A percentile compares a stretch with the other conserved stretches of the same genome.
phyloP scores from a whole-genome alignment of 345 rosid genomes.

The Excoecaria agallocha region DNA sequence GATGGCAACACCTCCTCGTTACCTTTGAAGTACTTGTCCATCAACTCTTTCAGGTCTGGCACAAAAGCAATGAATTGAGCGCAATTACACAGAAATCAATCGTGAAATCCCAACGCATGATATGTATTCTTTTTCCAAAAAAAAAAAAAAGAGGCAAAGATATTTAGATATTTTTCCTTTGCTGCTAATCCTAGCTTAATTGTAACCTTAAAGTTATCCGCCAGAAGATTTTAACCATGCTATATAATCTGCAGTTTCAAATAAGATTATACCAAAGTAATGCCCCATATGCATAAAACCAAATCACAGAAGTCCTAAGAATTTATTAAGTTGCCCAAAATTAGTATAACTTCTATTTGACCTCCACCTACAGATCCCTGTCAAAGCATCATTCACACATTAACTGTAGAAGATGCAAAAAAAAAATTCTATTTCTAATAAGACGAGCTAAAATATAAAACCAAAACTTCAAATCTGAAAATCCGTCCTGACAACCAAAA shows the following conservation, averaged over 20 bases:
- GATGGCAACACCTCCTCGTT: conserved; percentile 70
- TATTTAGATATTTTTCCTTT: too few species aligned
- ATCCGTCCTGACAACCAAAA: too few species aligned
- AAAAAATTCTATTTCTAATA: not conserved
- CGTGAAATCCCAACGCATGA: too few species aligned
- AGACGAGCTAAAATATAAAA: not conserved
- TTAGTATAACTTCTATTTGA: not conserved
- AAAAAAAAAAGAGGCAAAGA: too few species aligned
- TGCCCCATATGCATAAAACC: not conserved
- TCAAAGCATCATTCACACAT: not conserved
- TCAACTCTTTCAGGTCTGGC: conserved; percentile 57
- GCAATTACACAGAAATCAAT: not conserved
- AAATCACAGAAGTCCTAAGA: not conserved
- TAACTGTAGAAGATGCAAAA: not conserved
- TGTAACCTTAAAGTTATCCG: not conserved
- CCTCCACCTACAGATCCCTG: not conserved
- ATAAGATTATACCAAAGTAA: not conserved
- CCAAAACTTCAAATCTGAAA: too few species aligned
- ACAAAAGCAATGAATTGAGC: conserved; percentile 18
- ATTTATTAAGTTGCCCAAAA: not conserved
- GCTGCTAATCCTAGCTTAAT: not conserved
- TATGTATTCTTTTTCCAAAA: too few species aligned
- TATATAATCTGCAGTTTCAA: not conserved
- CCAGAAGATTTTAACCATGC: not conserved
- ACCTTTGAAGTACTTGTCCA: conserved; percentile 73